Evolutionary conservation across 2,329 filamentous ascomycete genomes (phyloP).

Genomic region (Aspergillus ustus): DNA sequence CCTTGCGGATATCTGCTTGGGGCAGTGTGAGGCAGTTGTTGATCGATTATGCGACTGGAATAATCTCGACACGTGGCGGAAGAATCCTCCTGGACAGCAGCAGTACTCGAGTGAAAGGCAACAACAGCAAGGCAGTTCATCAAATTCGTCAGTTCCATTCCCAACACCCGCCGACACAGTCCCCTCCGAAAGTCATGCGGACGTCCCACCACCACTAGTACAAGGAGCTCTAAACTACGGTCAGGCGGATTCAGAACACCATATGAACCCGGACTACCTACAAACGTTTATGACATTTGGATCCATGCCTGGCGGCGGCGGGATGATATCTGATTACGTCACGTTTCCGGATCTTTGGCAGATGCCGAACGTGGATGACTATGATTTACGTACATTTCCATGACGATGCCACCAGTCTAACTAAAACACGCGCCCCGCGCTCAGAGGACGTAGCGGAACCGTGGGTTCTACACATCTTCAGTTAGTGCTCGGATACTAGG

Average conservation of each 20-base stretch:
- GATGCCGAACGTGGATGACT: conserved; percentile 10
- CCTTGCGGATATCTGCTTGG: conserved; percentile 11
- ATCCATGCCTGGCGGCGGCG: conserved; percentile 10
- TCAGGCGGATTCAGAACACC: background rate
- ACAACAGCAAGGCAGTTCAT: background rate
- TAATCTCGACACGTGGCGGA: conserved; percentile 12
- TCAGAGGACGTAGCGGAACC: conserved; percentile 16
- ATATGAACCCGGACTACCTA: background rate
- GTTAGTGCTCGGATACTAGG: background rate
- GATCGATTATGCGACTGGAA: conserved; percentile 7
- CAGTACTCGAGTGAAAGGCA: background rate
- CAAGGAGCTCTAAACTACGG: background rate
- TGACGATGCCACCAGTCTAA: background rate
- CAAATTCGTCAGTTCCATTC: background rate
- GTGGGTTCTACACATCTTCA: conserved; percentile 8
- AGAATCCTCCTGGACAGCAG: conserved; percentile 1
- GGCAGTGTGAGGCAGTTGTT: conserved; percentile 13
- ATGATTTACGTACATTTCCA: background rate
- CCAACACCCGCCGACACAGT: background rate
- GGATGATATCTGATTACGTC: background rate
- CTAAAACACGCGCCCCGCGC: no score
- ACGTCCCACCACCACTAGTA: background rate
- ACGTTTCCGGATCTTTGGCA: conserved; percentile 15
- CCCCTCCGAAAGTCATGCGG: background rate
- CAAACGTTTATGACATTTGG: conserved; percentile 13